Conservation (phyloP, 495 filamentous ascomycete genomes). For the Articulospora tetracladia region DNA sequence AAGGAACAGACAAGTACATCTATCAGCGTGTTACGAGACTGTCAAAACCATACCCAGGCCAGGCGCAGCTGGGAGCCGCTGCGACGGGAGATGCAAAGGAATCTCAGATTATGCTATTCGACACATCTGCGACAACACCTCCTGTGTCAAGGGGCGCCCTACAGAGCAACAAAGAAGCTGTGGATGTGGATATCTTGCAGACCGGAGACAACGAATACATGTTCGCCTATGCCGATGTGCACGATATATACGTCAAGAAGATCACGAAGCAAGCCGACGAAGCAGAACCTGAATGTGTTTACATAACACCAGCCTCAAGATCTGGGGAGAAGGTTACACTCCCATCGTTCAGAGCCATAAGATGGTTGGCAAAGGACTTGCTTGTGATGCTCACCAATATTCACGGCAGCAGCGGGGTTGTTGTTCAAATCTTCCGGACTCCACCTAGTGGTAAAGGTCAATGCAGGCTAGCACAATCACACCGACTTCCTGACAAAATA, state of each 20-base stretch:
- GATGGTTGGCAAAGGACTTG: slow-evolving; percentile 77
- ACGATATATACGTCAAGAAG: slow-evolving; percentile 60
- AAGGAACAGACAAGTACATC: slow-evolving; percentile 55
- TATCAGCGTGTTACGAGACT: slow-evolving; percentile 79
- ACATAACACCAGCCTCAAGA: slow-evolving; percentile 54
- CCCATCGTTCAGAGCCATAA: slow-evolving; percentile 60
- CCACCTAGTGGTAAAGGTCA: slow-evolving; percentile 32
- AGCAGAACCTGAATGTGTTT: slow-evolving; percentile 54
- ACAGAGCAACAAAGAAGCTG: slow-evolving; percentile 66
- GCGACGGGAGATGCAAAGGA: slow-evolving; percentile 69
- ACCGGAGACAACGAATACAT: slow-evolving; percentile 56
- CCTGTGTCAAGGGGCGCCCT: slow-evolving; percentile 66
- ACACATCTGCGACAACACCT: slow-evolving; percentile 51
- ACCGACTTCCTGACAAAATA: slow-evolving; percentile 35
- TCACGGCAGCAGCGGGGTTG: slow-evolving; percentile 39
- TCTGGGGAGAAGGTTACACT: slow-evolving; percentile 39
- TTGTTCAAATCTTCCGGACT: slow-evolving; percentile 49
- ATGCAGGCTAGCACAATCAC: slow-evolving; percentile 37
- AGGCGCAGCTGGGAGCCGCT: slow-evolving; percentile 63
- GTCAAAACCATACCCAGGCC: slow-evolving; percentile 52
- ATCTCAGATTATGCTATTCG: slow-evolving; percentile 75
- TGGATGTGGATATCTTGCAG: slow-evolving; percentile 74
- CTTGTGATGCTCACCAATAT: slow-evolving; percentile 57
- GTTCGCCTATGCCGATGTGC: slow-evolving; percentile 75
- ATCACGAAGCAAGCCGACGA: slow-evolving; percentile 44